Evolutionary conservation across 2,329 filamentous ascomycete genomes (phyloP), one percentile per base, ranked within the genome.

Genomic region (Fusarium albosuccineum): DNA sequence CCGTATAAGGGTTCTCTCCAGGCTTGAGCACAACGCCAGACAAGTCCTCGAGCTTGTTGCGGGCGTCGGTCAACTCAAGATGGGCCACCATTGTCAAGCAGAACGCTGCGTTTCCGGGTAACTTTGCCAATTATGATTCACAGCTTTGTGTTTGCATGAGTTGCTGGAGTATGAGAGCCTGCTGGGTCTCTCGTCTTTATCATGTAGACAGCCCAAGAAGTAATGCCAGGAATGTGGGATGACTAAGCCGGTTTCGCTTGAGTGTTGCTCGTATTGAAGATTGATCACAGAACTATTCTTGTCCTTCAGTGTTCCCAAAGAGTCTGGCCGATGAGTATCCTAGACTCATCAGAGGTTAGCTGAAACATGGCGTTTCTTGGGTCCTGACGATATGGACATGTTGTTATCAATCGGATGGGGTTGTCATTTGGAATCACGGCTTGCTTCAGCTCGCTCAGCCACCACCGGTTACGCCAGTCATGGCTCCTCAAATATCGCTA

Each of bases 1-100:
- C 88, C 68, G 92, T 85, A 75, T 94, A 96, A 1, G 92, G 93
- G 69, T 96, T 97, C 74, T 87, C 86, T 45, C 84, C 86, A 0
- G 84, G 82, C 66, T 80, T 75, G 58, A 83, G 72, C 17, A 78
- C 74, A 49, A 86, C 77, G 13, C 85, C 85, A 1, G 86, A 87
- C 27, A 88, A 76, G 53, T 88, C 85, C 71, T 86, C 82, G 10
- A 87, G 74, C 77, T 83, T 85, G 75, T 86, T 86, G 64, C 76
- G 79, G 13, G 80, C 78, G 41, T 85, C 70, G 2, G 79, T 70
- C 8, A 67, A 63, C 51, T 64, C 70, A 9, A 68, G 67, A 51
- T 54, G 68, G 39, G 54, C 57, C 39, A 53, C 46, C 70, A 73
- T 73, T 22, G 45, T 46, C 30, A 6, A 10, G 39, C 10, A 13